A percentile compares a stretch with the other conserved stretches of the same genome.
Conservation (phyloP, 2,329 filamentous ascomycete genomes). For the Penicillium sp. region DNA sequence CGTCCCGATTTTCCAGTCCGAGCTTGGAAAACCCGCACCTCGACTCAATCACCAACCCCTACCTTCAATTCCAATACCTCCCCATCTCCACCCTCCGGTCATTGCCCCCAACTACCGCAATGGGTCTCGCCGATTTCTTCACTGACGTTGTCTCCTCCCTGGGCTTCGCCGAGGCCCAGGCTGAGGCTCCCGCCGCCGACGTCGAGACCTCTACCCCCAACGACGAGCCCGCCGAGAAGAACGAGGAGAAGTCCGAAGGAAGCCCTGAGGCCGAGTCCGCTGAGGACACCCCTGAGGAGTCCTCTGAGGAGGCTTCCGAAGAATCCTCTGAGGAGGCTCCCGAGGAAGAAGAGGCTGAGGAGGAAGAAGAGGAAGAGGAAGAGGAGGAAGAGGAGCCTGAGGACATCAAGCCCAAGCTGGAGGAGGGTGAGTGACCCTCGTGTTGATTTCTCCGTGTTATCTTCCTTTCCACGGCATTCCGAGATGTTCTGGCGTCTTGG, state of each 20-base stretch:
- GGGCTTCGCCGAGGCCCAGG: conserved; percentile 56
- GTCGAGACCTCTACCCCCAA: conserved; percentile 48
- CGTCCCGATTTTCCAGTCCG: conserved; percentile 41
- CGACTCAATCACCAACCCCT: conserved; percentile 29
- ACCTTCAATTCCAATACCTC: conserved; percentile 19
- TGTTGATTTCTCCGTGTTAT: conserved; percentile 1
- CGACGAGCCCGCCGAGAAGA: conserved; percentile 40
- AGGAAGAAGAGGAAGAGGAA: conserved; percentile 69
- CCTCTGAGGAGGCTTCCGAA: conserved; percentile 45
- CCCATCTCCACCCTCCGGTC: conserved; percentile 24
- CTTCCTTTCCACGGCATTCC: neutral
- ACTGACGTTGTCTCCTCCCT: conserved; percentile 62
- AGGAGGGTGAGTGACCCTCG: conserved; percentile 70
- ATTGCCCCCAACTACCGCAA: conserved; percentile 41
- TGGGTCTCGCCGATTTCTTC: conserved; percentile 63
- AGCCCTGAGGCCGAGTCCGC: conserved; percentile 29
- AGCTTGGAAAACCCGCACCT: conserved; percentile 37
- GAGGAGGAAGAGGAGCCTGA: conserved; percentile 77
- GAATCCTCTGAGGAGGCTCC: conserved; percentile 49
- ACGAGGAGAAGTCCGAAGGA: conserved; percentile 28
- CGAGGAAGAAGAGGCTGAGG: conserved; percentile 57
- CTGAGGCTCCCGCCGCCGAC: conserved; percentile 55
- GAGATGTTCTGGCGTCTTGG: neutral
- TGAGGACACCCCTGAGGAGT: conserved; percentile 44
- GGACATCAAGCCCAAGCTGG: conserved; percentile 81